Evolutionary conservation across 1,139 yeast species (phyloP).

Genomic region (Torulaspora pretoriensis): DNA sequence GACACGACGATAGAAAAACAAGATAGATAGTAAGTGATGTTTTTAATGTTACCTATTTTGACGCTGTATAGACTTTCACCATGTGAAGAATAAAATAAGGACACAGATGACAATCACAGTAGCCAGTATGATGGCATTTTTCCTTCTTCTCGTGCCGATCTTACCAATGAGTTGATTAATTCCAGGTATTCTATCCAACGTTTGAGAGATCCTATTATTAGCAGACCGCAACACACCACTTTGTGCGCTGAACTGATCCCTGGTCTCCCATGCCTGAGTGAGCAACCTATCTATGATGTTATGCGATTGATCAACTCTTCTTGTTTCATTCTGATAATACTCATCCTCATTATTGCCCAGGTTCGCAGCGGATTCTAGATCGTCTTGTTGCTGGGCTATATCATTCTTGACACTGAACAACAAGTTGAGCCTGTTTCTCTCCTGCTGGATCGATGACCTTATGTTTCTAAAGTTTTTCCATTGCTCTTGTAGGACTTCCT

Average conservation of each 20-base stretch:
- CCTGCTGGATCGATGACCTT: constrained; percentile 58
- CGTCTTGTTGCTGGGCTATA: constrained; percentile 41
- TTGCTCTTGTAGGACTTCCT: constrained; percentile 71
- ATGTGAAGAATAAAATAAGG: constrained; percentile 56
- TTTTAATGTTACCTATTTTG: not conserved
- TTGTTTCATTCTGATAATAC: constrained; percentile 73
- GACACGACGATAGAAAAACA: constrained; percentile 1
- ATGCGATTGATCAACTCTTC: constrained; percentile 69
- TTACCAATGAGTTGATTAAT: constrained; percentile 68
- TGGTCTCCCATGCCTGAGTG: constrained; percentile 79
- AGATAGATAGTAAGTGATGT: not conserved
- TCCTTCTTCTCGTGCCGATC: constrained; percentile 81
- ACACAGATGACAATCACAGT: constrained; percentile 69
- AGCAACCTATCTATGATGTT: constrained; percentile 73
- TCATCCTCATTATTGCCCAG: constrained; percentile 46
- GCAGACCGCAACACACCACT: constrained; percentile 60
- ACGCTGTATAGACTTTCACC: constrained; percentile 24
- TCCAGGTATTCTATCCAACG: constrained; percentile 75
- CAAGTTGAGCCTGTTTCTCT: constrained; percentile 69
- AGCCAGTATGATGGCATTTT: constrained; percentile 85
- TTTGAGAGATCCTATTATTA: constrained; percentile 56
- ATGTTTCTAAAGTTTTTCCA: constrained; percentile 59
- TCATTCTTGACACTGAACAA: constrained; percentile 74
- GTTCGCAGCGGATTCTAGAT: constrained; percentile 30
- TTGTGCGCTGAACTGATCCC: constrained; percentile 79